Conservation (phyloP, 306 rosid genomes). For the Cajanus cajan region DNA sequence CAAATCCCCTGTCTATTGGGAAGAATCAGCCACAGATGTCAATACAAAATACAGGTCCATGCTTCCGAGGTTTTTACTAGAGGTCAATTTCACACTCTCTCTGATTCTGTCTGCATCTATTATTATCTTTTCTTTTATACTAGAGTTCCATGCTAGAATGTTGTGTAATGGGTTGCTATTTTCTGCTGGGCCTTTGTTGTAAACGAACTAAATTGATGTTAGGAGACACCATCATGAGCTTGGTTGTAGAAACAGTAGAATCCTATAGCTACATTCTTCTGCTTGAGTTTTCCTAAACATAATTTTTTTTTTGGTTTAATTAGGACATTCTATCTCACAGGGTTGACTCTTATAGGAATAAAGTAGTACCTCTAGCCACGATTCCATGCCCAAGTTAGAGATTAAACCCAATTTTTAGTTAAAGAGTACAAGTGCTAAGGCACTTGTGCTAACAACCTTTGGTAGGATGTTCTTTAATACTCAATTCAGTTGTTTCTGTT, state of each 20-base stretch:
- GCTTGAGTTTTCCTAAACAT: not conserved
- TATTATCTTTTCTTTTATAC: not conserved
- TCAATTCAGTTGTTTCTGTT: not conserved
- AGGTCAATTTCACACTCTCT: constrained; percentile 50
- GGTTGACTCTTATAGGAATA: too few relatives aligned
- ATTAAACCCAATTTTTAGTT: too few relatives aligned
- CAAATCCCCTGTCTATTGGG: constrained; percentile 60
- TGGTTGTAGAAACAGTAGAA: not conserved
- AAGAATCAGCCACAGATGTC: constrained; percentile 60
- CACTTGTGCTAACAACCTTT: too few relatives aligned
- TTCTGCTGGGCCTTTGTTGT: not conserved
- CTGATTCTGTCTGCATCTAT: not conserved
- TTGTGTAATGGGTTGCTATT: not conserved
- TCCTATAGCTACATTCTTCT: not conserved
- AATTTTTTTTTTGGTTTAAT: too few relatives aligned
- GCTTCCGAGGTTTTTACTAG: constrained; percentile 75
- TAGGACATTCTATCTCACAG: too few relatives aligned
- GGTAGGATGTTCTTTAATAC: not conserved
- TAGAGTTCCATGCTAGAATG: not conserved
- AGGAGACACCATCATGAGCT: not conserved
- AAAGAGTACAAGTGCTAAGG: too few relatives aligned
- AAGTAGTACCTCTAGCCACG: too few relatives aligned
- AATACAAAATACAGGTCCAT: constrained; percentile 75
- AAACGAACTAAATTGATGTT: not conserved
- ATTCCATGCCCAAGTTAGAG: too few relatives aligned